Percentiles rank a stretch among this genome's conserved stretches.
Conservation (phyloP, 805 yeast genomes). For the Cyberlindnera saturnus region DNA sequence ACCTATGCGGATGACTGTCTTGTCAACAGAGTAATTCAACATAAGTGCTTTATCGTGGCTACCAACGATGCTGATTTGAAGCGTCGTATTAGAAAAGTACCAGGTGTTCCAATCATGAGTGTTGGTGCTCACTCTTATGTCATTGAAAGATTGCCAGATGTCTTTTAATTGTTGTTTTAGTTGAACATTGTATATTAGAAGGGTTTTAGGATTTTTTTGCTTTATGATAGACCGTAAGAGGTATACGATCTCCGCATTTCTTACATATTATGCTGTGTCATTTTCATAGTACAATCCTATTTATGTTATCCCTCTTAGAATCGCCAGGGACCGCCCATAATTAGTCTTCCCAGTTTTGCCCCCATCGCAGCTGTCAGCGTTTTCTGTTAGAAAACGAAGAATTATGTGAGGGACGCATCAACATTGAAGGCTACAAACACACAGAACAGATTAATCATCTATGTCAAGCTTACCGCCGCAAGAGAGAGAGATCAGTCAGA, state of each 20-base stretch:
- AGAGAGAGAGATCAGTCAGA: background rate
- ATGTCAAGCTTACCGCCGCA: background rate
- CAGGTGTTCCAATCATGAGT: constrained; percentile 95
- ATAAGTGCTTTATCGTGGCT: constrained; percentile 95
- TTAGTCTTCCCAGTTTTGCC: too few relatives aligned
- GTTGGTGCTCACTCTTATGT: constrained; percentile 92
- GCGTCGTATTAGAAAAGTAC: constrained; percentile 89
- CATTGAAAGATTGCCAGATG: constrained; percentile 92
- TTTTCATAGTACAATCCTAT: too few relatives aligned
- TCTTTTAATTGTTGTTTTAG: constrained; percentile 39
- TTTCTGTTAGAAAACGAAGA: too few relatives aligned
- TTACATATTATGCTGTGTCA: too few relatives aligned
- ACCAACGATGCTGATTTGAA: constrained; percentile 97
- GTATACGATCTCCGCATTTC: too few relatives aligned
- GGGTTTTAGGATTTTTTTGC: background rate
- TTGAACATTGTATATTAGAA: background rate
- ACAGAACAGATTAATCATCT: too few relatives aligned
- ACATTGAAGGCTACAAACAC: too few relatives aligned
- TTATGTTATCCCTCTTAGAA: too few relatives aligned
- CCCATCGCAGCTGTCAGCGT: too few relatives aligned
- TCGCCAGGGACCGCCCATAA: too few relatives aligned
- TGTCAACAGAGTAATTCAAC: constrained; percentile 89
- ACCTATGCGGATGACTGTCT: constrained; percentile 98
- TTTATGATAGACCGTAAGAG: too few relatives aligned
- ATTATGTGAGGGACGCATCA: too few relatives aligned